phyloP scores from a whole-genome alignment of 192 early-diverging fungal species.

The Geranomyces variabilis region DNA sequence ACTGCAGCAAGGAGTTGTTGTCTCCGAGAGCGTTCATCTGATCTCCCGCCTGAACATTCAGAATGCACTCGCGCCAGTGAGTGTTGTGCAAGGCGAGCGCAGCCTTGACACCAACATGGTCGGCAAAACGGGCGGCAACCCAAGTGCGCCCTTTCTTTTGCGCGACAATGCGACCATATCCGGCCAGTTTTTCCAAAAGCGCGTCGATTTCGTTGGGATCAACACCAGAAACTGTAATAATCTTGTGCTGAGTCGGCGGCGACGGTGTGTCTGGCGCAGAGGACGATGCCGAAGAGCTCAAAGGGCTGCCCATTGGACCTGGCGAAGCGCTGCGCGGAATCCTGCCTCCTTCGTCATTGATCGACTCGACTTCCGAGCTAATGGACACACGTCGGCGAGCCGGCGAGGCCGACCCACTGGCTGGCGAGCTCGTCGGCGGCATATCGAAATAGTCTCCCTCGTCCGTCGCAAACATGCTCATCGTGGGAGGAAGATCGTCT shows the following conservation, averaged over 20 bases:
- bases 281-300: neutral
- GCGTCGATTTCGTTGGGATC: neutral
- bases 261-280: slow-evolving; percentile 21
- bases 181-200: slow-evolving; percentile 4
- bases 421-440: neutral
- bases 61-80: slow-evolving; percentile 13
- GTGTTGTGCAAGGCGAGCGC: slow-evolving; percentile 48
- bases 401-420: neutral
- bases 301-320: neutral
- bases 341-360: neutral
- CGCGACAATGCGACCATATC: neutral
- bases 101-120: slow-evolving; percentile 30
- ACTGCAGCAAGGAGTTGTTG: neutral
- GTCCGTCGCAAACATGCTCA: slow-evolving; percentile 5
- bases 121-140: slow-evolving; percentile 17
- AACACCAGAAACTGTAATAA: slow-evolving; percentile 12
- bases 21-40: slow-evolving; percentile 12
- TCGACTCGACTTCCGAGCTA: neutral
- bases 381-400: neutral
- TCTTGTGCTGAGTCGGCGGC: neutral
- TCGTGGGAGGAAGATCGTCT: slow-evolving; percentile 9
- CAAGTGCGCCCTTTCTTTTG: slow-evolving; percentile 22
- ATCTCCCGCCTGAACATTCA: slow-evolving; percentile 22
- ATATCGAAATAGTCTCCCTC: slow-evolving; percentile 5
- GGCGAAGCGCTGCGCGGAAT: neutral